These are phyloP conservation scores for Rhodotorula sp. DNA, from an alignment of 1,284 basidiomycete species.

Conservation along the genomic window DNA sequence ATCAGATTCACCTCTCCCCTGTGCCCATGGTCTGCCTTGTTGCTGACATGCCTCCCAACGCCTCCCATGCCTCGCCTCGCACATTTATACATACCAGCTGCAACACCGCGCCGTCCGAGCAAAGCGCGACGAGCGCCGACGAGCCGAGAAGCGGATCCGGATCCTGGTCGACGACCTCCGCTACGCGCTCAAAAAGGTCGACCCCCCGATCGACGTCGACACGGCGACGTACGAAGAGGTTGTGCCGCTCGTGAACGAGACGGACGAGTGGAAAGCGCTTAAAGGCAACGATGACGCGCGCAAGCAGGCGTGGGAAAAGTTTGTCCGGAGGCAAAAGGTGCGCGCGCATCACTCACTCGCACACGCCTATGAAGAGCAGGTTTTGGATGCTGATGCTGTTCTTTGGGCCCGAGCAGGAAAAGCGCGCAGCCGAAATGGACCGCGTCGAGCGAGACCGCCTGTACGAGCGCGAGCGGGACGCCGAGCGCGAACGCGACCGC, in stretches of 20 bases:
- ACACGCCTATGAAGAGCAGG: background rate
- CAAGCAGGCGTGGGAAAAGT: constrained; percentile 76
- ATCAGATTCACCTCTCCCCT: background rate
- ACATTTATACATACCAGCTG: constrained; percentile 56
- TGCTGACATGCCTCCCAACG: background rate
- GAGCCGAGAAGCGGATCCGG: constrained; percentile 76
- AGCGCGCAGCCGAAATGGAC: constrained; percentile 26
- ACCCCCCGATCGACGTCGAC: constrained; percentile 69
- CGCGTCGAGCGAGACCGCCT: constrained; percentile 24
- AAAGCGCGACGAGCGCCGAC: constrained; percentile 70
- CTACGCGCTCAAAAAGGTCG: constrained; percentile 87
- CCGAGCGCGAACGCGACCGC: constrained; percentile 12
- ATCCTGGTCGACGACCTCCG: constrained; percentile 92
- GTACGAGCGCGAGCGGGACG: constrained; percentile 26
- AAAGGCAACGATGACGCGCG: constrained; percentile 74
- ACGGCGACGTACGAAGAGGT: constrained; percentile 70
- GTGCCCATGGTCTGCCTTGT: background rate
- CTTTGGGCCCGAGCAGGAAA: constrained; percentile 14
- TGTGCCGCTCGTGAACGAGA: constrained; percentile 69
- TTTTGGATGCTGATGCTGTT: background rate
- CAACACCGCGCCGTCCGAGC: constrained; percentile 65
- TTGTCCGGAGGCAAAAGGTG: constrained; percentile 79
- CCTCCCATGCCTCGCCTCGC: background rate
- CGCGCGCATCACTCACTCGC: constrained; percentile 22
- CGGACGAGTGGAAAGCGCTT: constrained; percentile 78